Percentiles rank a stretch among this genome's conserved stretches.
Evolutionary conservation across 371 early-diverging fungal species (phyloP).

Genomic region (Apophysomyces ossiformis): DNA sequence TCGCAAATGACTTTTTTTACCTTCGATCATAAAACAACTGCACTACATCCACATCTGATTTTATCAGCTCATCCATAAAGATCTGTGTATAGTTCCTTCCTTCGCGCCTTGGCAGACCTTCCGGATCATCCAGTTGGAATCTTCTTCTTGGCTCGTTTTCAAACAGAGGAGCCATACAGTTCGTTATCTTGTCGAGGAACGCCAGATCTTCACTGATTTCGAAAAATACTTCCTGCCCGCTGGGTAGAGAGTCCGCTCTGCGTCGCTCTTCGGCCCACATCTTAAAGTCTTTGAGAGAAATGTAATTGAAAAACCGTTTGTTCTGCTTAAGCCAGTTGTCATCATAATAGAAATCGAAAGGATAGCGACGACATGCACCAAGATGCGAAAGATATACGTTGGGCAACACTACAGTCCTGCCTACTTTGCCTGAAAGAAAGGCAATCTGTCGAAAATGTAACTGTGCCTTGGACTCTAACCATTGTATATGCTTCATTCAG

Average conservation of each 20-base stretch:
- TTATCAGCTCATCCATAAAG: slow-evolving; percentile 23
- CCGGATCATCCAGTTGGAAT: slow-evolving; percentile 31
- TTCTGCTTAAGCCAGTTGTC: slow-evolving; percentile 25
- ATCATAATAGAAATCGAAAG: slow-evolving; percentile 40
- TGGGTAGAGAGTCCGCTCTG: not conserved
- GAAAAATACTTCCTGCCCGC: slow-evolving; percentile 15
- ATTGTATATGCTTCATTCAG: not conserved
- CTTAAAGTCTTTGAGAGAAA: slow-evolving; percentile 35
- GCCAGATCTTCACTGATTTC: not conserved
- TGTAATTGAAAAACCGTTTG: slow-evolving; percentile 29
- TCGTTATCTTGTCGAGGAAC: slow-evolving; percentile 2
- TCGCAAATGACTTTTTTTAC: slow-evolving; percentile 8
- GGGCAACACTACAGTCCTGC: slow-evolving; percentile 39
- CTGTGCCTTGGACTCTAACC: slow-evolving; percentile 23
- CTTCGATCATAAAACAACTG: slow-evolving; percentile 47
- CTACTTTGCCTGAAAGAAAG: slow-evolving; percentile 32
- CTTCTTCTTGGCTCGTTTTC: slow-evolving; percentile 17
- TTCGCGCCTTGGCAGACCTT: slow-evolving; percentile 17
- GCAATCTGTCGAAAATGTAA: slow-evolving; percentile 43
- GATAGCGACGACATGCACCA: slow-evolving; percentile 30
- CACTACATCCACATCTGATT: slow-evolving; percentile 34
- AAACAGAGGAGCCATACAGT: slow-evolving; percentile 28
- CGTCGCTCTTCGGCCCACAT: slow-evolving; percentile 31
- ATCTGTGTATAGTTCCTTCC: slow-evolving; percentile 35
- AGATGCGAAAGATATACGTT: slow-evolving; percentile 36